Conservation (phyloP, 345 rosid genomes). For the Orychophragmus violaceus region DNA sequence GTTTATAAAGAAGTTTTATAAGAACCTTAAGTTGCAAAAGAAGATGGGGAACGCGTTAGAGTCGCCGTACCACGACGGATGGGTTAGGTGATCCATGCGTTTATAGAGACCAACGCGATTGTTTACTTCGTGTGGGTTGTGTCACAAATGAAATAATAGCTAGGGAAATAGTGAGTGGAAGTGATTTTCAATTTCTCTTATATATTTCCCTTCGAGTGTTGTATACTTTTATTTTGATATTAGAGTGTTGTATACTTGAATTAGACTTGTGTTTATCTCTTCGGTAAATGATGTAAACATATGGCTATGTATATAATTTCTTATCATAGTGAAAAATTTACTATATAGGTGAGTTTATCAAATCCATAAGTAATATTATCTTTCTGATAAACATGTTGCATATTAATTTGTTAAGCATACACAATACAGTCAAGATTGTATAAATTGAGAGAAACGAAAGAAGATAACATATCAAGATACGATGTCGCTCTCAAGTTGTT, state of each 20-base stretch:
- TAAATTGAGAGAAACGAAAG: background rate
- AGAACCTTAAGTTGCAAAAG: slow-evolving; percentile 51
- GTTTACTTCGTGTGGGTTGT: background rate
- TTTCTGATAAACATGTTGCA: background rate
- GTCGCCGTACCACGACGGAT: slow-evolving; percentile 44
- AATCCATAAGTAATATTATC: background rate
- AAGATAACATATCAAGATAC: background rate
- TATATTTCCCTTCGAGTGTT: background rate
- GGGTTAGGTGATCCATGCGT: slow-evolving; percentile 38
- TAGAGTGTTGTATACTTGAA: slow-evolving; percentile 4
- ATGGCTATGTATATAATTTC: slow-evolving; percentile 4
- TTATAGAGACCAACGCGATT: background rate
- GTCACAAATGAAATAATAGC: background rate
- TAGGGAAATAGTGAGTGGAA: slow-evolving; percentile 7
- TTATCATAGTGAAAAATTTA: background rate
- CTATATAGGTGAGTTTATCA: background rate
- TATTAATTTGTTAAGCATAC: background rate
- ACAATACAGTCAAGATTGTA: background rate
- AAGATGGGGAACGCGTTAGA: slow-evolving; percentile 32
- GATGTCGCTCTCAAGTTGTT: background rate
- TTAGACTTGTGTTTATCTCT: background rate
- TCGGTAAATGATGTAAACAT: background rate
- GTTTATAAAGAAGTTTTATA: slow-evolving; percentile 63
- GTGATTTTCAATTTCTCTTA: slow-evolving; percentile 1
- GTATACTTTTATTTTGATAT: too few relatives aligned